Conservation (phyloP, 495 filamentous ascomycete genomes). For the Staphylotrichum longicolle region DNA sequence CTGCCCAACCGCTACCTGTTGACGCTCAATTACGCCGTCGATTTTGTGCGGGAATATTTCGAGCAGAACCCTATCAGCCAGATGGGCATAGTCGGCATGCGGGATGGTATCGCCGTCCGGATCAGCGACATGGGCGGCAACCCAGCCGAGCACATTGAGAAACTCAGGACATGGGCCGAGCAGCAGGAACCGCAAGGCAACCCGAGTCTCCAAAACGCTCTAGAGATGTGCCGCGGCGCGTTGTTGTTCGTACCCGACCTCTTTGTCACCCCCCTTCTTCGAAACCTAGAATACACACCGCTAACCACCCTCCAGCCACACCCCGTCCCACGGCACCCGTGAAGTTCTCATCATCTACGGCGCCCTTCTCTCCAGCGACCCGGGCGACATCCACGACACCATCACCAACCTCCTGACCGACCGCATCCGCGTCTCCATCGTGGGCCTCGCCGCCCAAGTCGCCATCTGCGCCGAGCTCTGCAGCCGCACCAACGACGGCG, state of each 20-base stretch:
- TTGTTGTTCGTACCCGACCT: constrained; percentile 62
- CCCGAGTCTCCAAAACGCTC: constrained; percentile 88
- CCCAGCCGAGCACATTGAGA: constrained; percentile 79
- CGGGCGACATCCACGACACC: constrained; percentile 91
- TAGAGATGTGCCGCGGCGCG: constrained; percentile 88
- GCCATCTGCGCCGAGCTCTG: constrained; percentile 91
- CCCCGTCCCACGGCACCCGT: constrained; percentile 87
- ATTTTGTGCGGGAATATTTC: constrained; percentile 92
- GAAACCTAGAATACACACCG: too few species aligned
- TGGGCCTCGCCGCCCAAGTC: constrained; percentile 87
- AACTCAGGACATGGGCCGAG: constrained; percentile 64
- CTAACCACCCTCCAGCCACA: constrained; percentile 55
- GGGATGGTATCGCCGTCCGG: constrained; percentile 80
- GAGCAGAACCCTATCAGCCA: constrained; percentile 99
- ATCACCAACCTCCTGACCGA: constrained; percentile 72
- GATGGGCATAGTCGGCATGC: constrained; percentile 83
- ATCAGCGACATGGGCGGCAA: constrained; percentile 91
- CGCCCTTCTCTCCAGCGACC: constrained; percentile 83
- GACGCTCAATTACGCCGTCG: constrained; percentile 75
- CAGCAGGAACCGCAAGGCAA: constrained; percentile 80
- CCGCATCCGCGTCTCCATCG: constrained; percentile 78
- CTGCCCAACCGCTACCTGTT: constrained; percentile 82
- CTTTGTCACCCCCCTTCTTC: background rate
- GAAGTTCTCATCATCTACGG: constrained; percentile 92
- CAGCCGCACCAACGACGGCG: constrained; percentile 74